Conservation (phyloP, 169 alveolate genomes). For the Eimeria sp. region DNA sequence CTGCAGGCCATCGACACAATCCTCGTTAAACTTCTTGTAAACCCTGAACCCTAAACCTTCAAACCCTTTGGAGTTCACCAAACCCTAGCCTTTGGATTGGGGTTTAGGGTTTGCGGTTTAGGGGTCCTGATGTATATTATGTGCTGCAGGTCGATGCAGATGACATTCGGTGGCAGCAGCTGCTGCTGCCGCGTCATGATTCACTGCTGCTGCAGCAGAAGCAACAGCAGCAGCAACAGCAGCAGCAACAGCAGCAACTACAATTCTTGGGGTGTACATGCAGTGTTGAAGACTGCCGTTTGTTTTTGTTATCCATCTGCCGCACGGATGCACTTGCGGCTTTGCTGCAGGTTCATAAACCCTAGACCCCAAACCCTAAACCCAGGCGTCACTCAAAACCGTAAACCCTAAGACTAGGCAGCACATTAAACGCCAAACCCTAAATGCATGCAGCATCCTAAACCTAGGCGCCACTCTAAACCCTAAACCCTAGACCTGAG, state of each 20-base stretch:
- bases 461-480: background rate
- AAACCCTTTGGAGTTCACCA: background rate
- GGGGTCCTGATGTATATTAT: no score
- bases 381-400: background rate
- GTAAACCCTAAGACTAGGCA: slow-evolving; percentile 17
- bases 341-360: slow-evolving; percentile 26
- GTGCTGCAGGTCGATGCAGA: slow-evolving; percentile 72
- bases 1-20: slow-evolving; percentile 51
- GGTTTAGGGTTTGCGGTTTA: background rate
- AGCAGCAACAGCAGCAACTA: background rate
- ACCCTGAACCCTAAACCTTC: background rate
- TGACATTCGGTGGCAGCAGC: slow-evolving; percentile 70
- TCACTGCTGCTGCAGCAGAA: background rate
- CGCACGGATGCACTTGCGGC: slow-evolving; percentile 79
- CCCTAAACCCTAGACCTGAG: background rate
- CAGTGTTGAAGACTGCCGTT: slow-evolving; percentile 82
- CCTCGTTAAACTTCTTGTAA: slow-evolving; percentile 43
- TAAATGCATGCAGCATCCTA: no score
- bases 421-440: no score
- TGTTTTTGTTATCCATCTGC: slow-evolving; percentile 15
- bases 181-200: background rate
- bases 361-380: background rate
- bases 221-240: slow-evolving; percentile 32
- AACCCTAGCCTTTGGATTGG: background rate
- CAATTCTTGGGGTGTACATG: slow-evolving; percentile 28